Percentiles rank a stretch among this genome's conserved stretches.
Evolutionary conservation across 2,329 filamentous ascomycete genomes (phyloP).

Genomic region (Paecilomyces niveus): DNA sequence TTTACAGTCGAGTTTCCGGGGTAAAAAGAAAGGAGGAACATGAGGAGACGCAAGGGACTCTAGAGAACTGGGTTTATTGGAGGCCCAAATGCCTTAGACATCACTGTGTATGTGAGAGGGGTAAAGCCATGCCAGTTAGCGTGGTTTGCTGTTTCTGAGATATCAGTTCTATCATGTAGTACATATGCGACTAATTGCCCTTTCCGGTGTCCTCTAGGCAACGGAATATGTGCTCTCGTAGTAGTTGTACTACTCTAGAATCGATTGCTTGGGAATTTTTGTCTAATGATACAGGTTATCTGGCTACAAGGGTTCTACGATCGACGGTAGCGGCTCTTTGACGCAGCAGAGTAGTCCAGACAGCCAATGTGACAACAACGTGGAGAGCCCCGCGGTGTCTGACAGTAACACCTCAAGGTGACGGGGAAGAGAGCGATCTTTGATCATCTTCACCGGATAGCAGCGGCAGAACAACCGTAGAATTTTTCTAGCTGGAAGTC

Average conservation of each 20-base stretch:
- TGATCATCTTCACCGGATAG: neutral
- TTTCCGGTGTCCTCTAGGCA: neutral
- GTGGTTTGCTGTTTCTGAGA: neutral
- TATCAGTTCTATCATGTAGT: neutral
- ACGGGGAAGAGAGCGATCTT: neutral
- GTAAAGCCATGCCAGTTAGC: neutral
- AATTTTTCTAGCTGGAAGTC: neutral
- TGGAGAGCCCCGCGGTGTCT: neutral
- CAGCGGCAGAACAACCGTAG: neutral
- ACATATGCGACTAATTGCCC: neutral
- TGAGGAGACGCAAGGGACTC: neutral
- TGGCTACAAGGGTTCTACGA: neutral
- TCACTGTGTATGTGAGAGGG: neutral
- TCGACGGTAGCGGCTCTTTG: neutral
- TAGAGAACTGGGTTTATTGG: neutral
- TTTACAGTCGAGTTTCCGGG: neutral
- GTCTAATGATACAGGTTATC: neutral
- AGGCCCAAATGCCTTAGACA: neutral
- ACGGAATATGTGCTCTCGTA: neutral
- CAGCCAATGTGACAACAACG: neutral
- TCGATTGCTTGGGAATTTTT: neutral
- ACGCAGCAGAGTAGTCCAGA: neutral
- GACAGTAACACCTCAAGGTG: too few relatives aligned
- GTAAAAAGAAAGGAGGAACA: neutral
- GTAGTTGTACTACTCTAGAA: neutral